Conservation (phyloP, 2,329 filamentous ascomycete species). For the Penicillium decumbens region DNA sequence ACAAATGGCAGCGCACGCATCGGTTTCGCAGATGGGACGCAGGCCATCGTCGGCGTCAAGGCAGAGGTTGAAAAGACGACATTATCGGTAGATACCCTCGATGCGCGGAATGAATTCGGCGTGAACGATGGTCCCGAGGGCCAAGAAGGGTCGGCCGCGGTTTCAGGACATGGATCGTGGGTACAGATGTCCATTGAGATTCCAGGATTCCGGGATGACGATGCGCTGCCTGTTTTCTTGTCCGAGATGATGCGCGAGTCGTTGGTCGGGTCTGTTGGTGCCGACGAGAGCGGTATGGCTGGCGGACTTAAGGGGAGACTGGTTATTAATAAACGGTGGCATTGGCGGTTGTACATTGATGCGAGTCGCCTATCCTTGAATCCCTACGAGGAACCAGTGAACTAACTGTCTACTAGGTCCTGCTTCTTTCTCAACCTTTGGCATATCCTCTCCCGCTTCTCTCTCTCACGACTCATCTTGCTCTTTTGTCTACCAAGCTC, state of each 20-base stretch:
- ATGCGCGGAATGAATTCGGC: conserved; percentile 35
- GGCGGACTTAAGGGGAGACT: conserved; percentile 64
- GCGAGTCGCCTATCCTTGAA: conserved; percentile 47
- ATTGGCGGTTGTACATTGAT: conserved; percentile 95
- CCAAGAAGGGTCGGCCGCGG: conserved; percentile 23
- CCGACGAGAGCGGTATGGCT: conserved; percentile 64
- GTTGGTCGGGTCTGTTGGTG: conserved; percentile 60
- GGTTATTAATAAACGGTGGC: conserved; percentile 84
- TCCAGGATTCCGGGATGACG: conserved; percentile 84
- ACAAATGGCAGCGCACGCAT: conserved; percentile 91
- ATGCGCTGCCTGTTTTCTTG: conserved; percentile 80
- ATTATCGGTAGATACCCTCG: conserved; percentile 34
- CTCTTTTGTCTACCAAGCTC: conserved; percentile 79
- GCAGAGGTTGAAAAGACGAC: conserved; percentile 79
- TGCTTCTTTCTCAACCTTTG: conserved; percentile 85
- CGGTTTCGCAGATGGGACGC: conserved; percentile 90
- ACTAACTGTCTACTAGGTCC: conserved; percentile 56
- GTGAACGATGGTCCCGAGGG: conserved; percentile 22
- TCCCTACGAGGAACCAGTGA: conserved; percentile 29
- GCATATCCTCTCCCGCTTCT: conserved; percentile 91
- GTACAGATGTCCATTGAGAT: conserved; percentile 89
- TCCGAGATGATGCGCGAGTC: conserved; percentile 85
- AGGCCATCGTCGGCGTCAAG: conserved; percentile 93
- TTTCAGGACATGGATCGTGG: conserved; percentile 61
- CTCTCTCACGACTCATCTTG: conserved; percentile 87